Base-by-base conservation (phyloP, 768 basidiomycete species). In the Lyophyllum shimeji region DNA sequence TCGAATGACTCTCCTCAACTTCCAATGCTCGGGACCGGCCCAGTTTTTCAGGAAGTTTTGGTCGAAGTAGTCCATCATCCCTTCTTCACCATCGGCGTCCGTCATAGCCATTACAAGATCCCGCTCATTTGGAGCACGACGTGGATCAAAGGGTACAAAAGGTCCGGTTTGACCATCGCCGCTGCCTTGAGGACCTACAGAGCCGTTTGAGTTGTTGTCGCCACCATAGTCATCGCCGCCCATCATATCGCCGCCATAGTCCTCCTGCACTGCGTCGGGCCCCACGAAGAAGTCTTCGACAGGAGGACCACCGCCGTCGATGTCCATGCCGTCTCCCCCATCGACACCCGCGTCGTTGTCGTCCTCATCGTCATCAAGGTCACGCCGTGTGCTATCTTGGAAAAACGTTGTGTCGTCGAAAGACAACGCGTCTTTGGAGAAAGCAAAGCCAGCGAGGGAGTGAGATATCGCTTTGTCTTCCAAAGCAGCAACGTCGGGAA, bases 11-110 rank as follows among this genome's bases (percentile, higher is more conserved):
- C 86, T 90, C 58, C 90, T 77, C 65, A 98, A 70, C 69, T 96
- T 98, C 96, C 97, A 99, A 67, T 99, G 97, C 71, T 98, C 93
- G 7, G 95, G 95, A 0, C 97, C 97, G 3, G 97, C 97, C 97
- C 97, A 99, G 63, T 96, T 96, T 79, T 92, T 96, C 63, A 87
- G 77, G 64, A 90, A 81, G 58, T 77, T 84, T 64, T 86, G 82
- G 69, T 98, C 95, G 67, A 98, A 97, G 70, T 96, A 97, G 64
- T 95, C 94, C 54, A 90, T 84, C 54, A 79, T 82, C 2, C 80
- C 84, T 3, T 74, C 77, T n/a, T 77, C 80, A 7, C 70, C 76
- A 59, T 81, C 75, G 2, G 75, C 81, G 48, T 85, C 84, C 2
- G 83, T 84, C 86, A 97, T 90, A 0, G 91, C 91, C 80, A 98